A percentile compares a stretch with the other conserved stretches of the same genome.
phyloP scores from a whole-genome alignment of 2,329 filamentous ascomycete species.

The Rutstroemia sp. region DNA sequence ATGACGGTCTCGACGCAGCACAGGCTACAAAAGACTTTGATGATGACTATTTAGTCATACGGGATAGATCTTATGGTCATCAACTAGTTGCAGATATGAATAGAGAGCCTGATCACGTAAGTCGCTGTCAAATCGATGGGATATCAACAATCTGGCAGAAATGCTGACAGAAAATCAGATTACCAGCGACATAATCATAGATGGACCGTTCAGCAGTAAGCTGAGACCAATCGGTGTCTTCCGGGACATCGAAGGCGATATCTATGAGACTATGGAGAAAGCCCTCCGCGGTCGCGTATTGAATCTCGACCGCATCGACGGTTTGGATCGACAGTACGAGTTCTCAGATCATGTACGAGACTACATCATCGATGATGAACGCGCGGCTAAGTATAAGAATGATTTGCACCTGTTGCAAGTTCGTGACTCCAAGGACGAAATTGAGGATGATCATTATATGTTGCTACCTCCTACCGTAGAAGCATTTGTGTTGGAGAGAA shows the following conservation, averaged over 20 bases:
- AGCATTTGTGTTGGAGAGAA: not conserved
- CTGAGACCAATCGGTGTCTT: conserved; percentile 1
- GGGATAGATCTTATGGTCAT: not conserved
- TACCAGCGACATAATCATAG: not conserved
- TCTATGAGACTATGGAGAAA: not conserved
- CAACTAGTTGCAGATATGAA: not conserved
- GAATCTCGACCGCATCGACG: not conserved
- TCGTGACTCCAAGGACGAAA: not conserved
- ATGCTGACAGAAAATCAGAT: not conserved
- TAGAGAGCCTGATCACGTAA: not conserved
- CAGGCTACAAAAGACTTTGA: not conserved
- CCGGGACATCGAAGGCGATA: not conserved
- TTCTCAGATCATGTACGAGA: not conserved
- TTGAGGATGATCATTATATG: not conserved
- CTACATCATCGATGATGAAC: not conserved
- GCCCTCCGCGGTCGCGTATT: not conserved
- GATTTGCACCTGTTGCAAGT: not conserved
- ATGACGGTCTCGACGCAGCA: not conserved
- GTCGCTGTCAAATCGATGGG: not conserved
- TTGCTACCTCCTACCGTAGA: not conserved
- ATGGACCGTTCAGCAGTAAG: not conserved
- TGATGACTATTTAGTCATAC: not conserved
- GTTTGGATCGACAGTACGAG: not conserved
- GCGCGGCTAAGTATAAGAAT: not conserved
- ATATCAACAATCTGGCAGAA: not conserved